Conservation (phyloP, 208 protist species). For the Acanthamoeba castellanii region DNA sequence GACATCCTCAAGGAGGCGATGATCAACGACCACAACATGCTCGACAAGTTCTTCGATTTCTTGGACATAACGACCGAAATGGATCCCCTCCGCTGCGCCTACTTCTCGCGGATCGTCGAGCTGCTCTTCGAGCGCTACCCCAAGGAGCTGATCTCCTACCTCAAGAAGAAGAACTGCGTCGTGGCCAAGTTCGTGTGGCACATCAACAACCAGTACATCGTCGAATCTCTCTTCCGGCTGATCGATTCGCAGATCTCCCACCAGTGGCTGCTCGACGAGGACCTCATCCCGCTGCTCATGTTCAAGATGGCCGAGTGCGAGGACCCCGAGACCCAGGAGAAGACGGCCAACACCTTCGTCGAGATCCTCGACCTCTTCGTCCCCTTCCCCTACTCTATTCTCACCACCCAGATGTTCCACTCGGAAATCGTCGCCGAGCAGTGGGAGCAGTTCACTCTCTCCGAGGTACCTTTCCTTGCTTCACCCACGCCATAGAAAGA, state of each 20-base stretch:
- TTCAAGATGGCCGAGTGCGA: slow-evolving; percentile 72
- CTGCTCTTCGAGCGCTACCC: slow-evolving; percentile 57
- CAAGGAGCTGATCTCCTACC: slow-evolving; percentile 56
- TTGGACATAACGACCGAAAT: slow-evolving; percentile 56
- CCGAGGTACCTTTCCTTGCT: background rate
- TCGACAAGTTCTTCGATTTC: slow-evolving; percentile 67
- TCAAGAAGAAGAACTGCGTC: slow-evolving; percentile 61
- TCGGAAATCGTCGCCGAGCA: slow-evolving; percentile 58
- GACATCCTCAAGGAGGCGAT: slow-evolving; percentile 69
- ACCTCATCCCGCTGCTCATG: slow-evolving; percentile 60
- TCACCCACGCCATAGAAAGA: background rate
- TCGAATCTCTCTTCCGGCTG: slow-evolving; percentile 48
- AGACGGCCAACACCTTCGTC: slow-evolving; percentile 63
- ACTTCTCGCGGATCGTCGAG: slow-evolving; percentile 52
- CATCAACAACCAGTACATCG: slow-evolving; percentile 74
- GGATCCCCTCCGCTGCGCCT: slow-evolving; percentile 65
- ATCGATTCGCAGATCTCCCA: slow-evolving; percentile 64
- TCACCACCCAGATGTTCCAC: slow-evolving; percentile 68
- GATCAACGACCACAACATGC: slow-evolving; percentile 68
- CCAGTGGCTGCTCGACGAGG: slow-evolving; percentile 55
- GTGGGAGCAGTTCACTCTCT: slow-evolving; percentile 61
- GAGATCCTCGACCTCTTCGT: slow-evolving; percentile 66
- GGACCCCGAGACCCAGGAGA: slow-evolving; percentile 70
- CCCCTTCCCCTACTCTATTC: slow-evolving; percentile 63
- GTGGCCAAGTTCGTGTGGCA: slow-evolving; percentile 68